Evolutionary conservation across 495 filamentous ascomycete genomes (phyloP).

Genomic region (Talaromyces wortmannii): DNA sequence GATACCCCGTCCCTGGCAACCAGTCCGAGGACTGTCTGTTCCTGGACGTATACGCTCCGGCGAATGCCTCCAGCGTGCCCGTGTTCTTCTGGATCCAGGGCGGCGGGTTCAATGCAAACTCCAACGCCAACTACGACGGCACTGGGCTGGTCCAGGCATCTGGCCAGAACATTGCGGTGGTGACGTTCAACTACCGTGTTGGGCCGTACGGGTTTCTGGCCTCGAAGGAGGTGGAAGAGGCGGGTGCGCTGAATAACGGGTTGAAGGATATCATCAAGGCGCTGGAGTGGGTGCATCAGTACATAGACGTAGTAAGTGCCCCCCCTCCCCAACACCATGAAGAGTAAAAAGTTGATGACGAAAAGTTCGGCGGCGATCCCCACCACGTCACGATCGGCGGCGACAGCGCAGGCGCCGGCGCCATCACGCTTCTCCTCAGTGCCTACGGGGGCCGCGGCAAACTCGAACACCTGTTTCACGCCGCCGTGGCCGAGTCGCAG

Average conservation of each 20-base stretch:
- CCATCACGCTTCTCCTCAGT: conserved; percentile 58
- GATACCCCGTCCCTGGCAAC: conserved; percentile 20
- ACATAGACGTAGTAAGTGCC: conserved; percentile 47
- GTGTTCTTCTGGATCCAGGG: conserved; percentile 73
- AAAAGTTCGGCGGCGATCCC: conserved; percentile 67
- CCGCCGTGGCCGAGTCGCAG: conserved; percentile 57
- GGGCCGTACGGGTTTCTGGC: conserved; percentile 70
- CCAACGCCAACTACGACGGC: conserved; percentile 63
- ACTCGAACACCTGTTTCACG: conserved; percentile 53
- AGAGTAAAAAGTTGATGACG: no score
- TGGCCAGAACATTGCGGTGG: conserved; percentile 54
- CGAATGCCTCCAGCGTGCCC: conserved; percentile 44
- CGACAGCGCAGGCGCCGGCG: conserved; percentile 63
- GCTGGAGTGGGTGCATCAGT: conserved; percentile 60
- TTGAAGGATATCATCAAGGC: conserved; percentile 63
- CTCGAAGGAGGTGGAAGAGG: conserved; percentile 43
- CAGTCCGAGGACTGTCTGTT: conserved; percentile 70
- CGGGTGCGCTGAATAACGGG: conserved; percentile 60
- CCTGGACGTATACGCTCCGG: conserved; percentile 65
- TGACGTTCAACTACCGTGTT: conserved; percentile 76
- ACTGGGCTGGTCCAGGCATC: conserved; percentile 53
- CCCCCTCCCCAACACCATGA: not conserved
- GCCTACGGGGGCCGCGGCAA: conserved; percentile 47
- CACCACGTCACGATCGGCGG: conserved; percentile 65
- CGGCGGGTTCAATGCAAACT: conserved; percentile 60